Percentiles rank a stretch among this genome's conserved stretches.
Evolutionary conservation across 805 yeast genomes (phyloP).

Genomic region (Hermanozyma aechmeae): DNA sequence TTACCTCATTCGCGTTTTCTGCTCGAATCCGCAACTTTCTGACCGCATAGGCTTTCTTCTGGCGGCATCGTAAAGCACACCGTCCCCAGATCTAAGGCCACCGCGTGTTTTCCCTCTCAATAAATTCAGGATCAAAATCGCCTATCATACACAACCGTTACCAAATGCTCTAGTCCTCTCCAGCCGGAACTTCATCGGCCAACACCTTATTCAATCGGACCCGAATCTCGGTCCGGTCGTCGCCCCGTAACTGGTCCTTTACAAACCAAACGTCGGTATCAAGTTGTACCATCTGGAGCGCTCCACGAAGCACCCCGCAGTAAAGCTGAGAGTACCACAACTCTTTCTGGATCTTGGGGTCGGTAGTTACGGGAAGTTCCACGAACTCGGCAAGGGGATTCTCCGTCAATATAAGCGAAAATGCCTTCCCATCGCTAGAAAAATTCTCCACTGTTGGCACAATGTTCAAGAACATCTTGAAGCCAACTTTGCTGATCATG

Average conservation of each 20-base stretch:
- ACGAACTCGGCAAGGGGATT: constrained; percentile 94
- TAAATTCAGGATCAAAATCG: too few relatives aligned
- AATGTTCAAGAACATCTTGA: constrained; percentile 79
- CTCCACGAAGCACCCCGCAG: constrained; percentile 86
- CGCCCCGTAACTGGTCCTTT: constrained; percentile 76
- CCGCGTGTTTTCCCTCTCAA: too few relatives aligned
- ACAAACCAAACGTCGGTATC: constrained; percentile 79
- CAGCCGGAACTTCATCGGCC: constrained; percentile 95
- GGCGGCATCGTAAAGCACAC: too few relatives aligned
- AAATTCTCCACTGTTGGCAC: constrained; percentile 70
- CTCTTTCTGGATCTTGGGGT: constrained; percentile 55
- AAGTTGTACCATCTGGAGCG: constrained; percentile 90
- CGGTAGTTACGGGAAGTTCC: constrained; percentile 67
- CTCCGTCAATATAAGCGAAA: constrained; percentile 64
- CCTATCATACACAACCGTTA: too few relatives aligned
- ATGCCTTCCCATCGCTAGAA: constrained; percentile 67
- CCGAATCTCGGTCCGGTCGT: constrained; percentile 68
- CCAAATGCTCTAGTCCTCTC: constrained; percentile 81
- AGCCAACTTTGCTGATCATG: constrained; percentile 75
- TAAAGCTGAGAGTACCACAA: constrained; percentile 90
- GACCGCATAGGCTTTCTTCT: too few relatives aligned
- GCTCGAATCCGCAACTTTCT: too few relatives aligned
- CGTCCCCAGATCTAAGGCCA: too few relatives aligned
- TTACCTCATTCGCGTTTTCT: too few relatives aligned
- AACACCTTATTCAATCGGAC: constrained; percentile 62